A percentile compares a stretch with the other conserved stretches of the same genome.
Evolutionary conservation across 1,139 yeast species (phyloP).

Genomic region (Arxiozyma heterogenica): DNA sequence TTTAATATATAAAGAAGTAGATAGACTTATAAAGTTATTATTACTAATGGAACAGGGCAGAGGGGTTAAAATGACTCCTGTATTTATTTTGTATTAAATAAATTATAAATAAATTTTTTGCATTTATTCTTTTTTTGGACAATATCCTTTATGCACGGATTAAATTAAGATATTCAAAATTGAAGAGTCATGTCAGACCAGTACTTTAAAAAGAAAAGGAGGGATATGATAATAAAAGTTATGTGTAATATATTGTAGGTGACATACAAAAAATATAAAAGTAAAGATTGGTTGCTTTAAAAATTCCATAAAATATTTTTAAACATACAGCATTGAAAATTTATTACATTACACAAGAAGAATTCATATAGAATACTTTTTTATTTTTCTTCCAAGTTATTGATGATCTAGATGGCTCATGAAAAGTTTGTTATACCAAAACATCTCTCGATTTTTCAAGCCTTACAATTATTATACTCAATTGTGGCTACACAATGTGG

Average conservation of each 20-base stretch:
- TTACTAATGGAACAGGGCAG: background rate
- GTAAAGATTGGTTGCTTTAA: background rate
- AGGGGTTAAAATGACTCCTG: background rate
- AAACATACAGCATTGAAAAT: too few relatives aligned
- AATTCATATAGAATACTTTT: background rate
- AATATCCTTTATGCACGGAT: background rate
- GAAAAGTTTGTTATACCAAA: constrained; percentile 26
- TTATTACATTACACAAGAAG: background rate
- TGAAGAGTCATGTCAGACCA: background rate
- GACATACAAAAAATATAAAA: too few relatives aligned
- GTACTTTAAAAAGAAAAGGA: background rate
- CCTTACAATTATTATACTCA: constrained; percentile 23
- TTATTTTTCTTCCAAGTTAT: background rate
- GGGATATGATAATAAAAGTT: too few relatives aligned
- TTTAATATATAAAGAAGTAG: too few relatives aligned
- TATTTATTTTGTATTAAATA: too few relatives aligned
- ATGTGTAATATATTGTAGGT: too few relatives aligned
- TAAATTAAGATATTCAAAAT: too few relatives aligned
- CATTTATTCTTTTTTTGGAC: too few relatives aligned
- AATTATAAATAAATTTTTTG: too few relatives aligned
- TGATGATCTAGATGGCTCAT: constrained; percentile 15
- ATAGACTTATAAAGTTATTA: background rate
- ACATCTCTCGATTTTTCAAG: constrained; percentile 23
- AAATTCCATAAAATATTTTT: too few relatives aligned
- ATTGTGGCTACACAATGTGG: constrained; percentile 21